phyloP scores from a whole-genome alignment of 495 filamentous ascomycete genomes.

The Xylaria nigripes region DNA sequence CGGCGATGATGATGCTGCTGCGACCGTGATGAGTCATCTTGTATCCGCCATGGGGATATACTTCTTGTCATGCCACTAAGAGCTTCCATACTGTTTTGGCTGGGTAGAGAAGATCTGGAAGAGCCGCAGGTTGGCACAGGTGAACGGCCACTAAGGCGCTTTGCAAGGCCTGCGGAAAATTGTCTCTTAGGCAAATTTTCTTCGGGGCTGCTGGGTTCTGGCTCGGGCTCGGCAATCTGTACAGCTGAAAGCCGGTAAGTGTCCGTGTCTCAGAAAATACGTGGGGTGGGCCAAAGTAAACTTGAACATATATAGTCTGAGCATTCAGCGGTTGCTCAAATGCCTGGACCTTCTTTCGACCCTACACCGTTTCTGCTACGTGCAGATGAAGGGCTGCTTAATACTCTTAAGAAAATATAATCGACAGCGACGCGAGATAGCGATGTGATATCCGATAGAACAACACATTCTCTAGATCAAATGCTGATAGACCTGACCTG shows the following conservation, averaged over 20 bases:
- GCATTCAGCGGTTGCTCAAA: neutral
- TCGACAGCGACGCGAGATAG: neutral
- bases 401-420: neutral
- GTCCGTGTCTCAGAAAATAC: neutral
- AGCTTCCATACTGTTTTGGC: conserved; percentile 27
- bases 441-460: too few relatives aligned
- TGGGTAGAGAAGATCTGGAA: conserved; percentile 33
- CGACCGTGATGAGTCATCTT: conserved; percentile 24
- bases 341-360: neutral
- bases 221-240: conserved; percentile 41
- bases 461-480: neutral
- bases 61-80: conserved; percentile 18
- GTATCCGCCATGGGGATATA: conserved; percentile 16
- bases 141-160: conserved; percentile 35
- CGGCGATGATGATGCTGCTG: conserved; percentile 29
- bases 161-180: conserved; percentile 33
- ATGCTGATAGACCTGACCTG: neutral
- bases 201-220: conserved; percentile 23
- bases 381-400: neutral
- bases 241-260: conserved; percentile 29
- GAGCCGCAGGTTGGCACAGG: conserved; percentile 22
- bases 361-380: neutral
- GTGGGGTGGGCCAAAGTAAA: neutral
- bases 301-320: neutral
- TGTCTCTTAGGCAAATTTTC: conserved; percentile 37